Percentiles rank a stretch among this genome's conserved stretches.
Conservation (phyloP, 306 rosid genomes). For the Astragalus glycyphyllos region DNA sequence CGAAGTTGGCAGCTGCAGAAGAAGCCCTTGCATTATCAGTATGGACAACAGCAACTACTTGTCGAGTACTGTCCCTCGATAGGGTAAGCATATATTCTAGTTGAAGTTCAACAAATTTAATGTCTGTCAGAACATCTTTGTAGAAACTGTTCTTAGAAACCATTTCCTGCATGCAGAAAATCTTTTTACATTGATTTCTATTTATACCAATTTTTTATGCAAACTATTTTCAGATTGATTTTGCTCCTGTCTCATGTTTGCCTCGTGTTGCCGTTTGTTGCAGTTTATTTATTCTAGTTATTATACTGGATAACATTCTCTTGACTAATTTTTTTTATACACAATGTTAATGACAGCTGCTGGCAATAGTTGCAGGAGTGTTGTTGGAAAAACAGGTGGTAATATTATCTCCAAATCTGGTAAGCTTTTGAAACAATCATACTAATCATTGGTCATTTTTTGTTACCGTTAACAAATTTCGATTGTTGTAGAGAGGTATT, state of each 20-base stretch:
- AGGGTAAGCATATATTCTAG: slow-evolving; percentile 58
- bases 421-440: slow-evolving; percentile 45
- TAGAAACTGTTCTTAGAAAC: too few species aligned
- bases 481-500: slow-evolving; percentile 15
- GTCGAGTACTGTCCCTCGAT: slow-evolving; percentile 91
- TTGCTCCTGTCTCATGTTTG: too few species aligned
- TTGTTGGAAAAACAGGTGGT: slow-evolving; percentile 89
- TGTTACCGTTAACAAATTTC: slow-evolving; percentile 26
- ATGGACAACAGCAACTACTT: slow-evolving; percentile 87
- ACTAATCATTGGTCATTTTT: slow-evolving; percentile 17
- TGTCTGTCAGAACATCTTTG: too few species aligned
- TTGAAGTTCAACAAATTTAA: too few species aligned
- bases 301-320: too few species aligned
- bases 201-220: too few species aligned
- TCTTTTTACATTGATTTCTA: too few species aligned
- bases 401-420: slow-evolving; percentile 78
- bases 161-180: too few species aligned
- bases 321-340: slow-evolving; percentile 26
- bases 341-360: slow-evolving; percentile 61
- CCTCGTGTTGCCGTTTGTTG: too few species aligned
- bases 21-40: slow-evolving; percentile 85
- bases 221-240: too few species aligned
- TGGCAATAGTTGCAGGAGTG: slow-evolving; percentile 76
- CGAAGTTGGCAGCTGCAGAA: slow-evolving; percentile 81
- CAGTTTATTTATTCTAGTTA: too few species aligned